A percentile compares a stretch with the other conserved stretches of the same genome.
phyloP scores from a whole-genome alignment of 371 early-diverging fungal genomes.

The Mortierella sp. region DNA sequence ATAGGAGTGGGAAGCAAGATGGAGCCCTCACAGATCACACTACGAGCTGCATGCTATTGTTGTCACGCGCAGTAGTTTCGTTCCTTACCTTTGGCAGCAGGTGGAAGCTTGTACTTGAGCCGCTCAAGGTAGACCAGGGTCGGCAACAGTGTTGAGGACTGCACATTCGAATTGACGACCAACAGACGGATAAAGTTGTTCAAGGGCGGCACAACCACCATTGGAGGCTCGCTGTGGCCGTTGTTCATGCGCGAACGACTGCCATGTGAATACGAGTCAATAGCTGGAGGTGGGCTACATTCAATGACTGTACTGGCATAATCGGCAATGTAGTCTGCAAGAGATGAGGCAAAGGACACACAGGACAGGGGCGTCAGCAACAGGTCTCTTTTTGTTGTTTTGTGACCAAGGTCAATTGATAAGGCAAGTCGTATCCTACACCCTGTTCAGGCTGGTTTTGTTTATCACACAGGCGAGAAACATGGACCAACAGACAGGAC shows the following conservation, averaged over 20 bases:
- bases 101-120: conserved; percentile 55
- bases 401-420: too few relatives aligned
- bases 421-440: too few relatives aligned
- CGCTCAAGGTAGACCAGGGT: conserved; percentile 69
- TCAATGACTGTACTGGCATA: conserved; percentile 64
- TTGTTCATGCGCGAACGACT: conserved; percentile 31
- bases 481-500: conserved; percentile 2
- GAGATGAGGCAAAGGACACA: neutral
- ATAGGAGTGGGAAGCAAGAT: neutral
- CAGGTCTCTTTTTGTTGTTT: too few relatives aligned
- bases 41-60: too few relatives aligned
- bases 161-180: conserved; percentile 66
- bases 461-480: neutral
- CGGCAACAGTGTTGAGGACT: conserved; percentile 66
- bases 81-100: conserved; percentile 52
- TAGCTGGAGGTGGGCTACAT: conserved; percentile 56
- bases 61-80: neutral
- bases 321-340: conserved; percentile 55
- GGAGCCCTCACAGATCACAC: neutral
- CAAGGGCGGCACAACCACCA: conserved; percentile 57
- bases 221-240: conserved; percentile 18
- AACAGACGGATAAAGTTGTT: conserved; percentile 63
- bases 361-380: neutral
- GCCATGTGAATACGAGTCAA: conserved; percentile 34
- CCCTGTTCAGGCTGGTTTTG: too few relatives aligned